phyloP scores from a whole-genome alignment of 108 stramenopile species.

The Licmophora abbreviata region DNA sequence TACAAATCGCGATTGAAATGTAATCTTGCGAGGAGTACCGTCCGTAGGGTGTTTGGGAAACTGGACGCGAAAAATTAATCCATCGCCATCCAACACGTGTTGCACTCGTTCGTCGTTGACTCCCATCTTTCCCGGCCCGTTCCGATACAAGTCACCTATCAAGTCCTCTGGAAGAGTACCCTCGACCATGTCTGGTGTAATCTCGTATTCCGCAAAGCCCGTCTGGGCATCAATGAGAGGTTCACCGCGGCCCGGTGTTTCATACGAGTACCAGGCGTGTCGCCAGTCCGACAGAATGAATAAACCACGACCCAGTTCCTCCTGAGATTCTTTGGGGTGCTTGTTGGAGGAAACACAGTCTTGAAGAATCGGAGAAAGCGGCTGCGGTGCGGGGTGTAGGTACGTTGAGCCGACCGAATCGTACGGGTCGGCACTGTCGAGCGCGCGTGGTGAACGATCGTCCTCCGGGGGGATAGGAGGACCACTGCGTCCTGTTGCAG shows the following conservation, averaged over 20 bases:
- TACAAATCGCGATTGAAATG: constrained; percentile 40
- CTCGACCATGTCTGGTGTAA: constrained; percentile 27
- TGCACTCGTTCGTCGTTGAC: constrained; percentile 32
- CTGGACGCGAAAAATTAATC: constrained; percentile 24
- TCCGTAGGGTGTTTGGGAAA: constrained; percentile 12
- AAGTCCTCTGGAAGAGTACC: constrained; percentile 37
- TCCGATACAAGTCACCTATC: constrained; percentile 44
- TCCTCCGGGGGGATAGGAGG: no score
- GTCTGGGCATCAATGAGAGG: constrained; percentile 32
- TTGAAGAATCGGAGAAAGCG: constrained; percentile 11
- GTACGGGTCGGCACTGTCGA: no score
- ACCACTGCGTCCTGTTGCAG: no score
- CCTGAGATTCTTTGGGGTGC: constrained; percentile 33
- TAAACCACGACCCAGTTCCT: constrained; percentile 29
- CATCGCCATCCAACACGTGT: constrained; percentile 52
- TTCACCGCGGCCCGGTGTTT: constrained; percentile 16
- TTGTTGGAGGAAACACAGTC: constrained; percentile 11
- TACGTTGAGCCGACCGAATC: background rate
- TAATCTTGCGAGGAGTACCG: constrained; percentile 21
- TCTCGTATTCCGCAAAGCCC: constrained; percentile 39
- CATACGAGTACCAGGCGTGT: constrained; percentile 42
- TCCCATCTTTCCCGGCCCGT: constrained; percentile 56
- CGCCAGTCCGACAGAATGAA: constrained; percentile 42
- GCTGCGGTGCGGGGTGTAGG: constrained; percentile 3
- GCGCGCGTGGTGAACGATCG: no score